Base-by-base conservation (phyloP, 257 asterid species). In the Rubia yunnanensis region DNA sequence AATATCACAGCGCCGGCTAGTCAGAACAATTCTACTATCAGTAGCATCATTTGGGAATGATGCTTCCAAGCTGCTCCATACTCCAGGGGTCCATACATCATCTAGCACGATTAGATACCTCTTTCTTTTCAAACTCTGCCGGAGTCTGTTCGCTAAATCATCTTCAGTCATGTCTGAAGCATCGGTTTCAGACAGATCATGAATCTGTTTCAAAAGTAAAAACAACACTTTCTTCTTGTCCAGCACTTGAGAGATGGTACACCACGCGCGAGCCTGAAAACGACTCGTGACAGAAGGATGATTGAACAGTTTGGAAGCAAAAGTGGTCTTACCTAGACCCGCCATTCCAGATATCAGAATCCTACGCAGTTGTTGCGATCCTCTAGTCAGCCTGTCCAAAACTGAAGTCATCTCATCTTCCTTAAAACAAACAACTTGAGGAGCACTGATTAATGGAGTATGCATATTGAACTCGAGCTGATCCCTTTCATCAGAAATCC, bases 321-420 rank as follows among this genome's bases (percentile, higher is more conserved):
- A 20, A 14, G 70, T 66, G 1, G 70, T 66, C 62, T 66, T 66
- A 20, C 70, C 70, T 24, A 66, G 11, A 0, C 62, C 70, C 1
- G 44, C 20, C 70, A 52, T 52, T 32, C 70, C 70, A 66, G 18
- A 28, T 20, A 66, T 52, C 0, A 50, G 7, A 26, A 52, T 35
- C 5, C 30, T 22, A 10, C 36, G 22, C 23, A 66, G 48, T 5
- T 3, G 20, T 4, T 1, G 1, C 8, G 60, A 34, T 50, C 52
- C 63, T 0, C 60, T 10, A 7, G 0, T n/a, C 30, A 65, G 70
- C 5, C 17, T 1, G 4, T 65, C 46, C 10, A 31, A 10, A 48
- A 65, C 36, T 18, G 4, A 9, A 5, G 1, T 0, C 14, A n/a
- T 11, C 18, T 66, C 44, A 3, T 67, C 65, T 52, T n/a, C n/a